phyloP scores from a whole-genome alignment of 2,329 filamentous ascomycete species.

The Trichoderma breve region DNA sequence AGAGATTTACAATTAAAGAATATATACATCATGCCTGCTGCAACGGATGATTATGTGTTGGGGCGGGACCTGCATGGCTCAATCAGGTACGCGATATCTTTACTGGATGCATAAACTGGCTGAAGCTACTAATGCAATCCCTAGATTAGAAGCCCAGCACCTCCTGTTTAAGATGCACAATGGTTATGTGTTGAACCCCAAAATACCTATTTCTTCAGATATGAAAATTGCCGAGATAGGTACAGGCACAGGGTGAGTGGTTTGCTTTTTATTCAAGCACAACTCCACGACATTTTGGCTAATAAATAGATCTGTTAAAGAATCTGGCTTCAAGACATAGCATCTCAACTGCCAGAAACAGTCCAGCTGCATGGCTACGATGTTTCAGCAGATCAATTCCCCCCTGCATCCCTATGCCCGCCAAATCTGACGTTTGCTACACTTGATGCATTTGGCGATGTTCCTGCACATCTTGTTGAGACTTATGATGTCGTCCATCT shows the following conservation, averaged over 20 bases:
- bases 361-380: not conserved
- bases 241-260: not conserved
- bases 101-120: not conserved
- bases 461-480: not conserved
- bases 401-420: not conserved
- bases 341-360: not conserved
- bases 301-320: not conserved
- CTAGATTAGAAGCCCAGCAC: not conserved
- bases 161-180: not conserved
- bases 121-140: not conserved
- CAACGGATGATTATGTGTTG: not conserved
- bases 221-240: not conserved
- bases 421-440: not conserved
- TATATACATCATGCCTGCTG: not conserved
- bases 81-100: not conserved
- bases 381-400: not conserved
- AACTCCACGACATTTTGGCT: not conserved
- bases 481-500: not conserved
- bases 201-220: not conserved
- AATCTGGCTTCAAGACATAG: not conserved
- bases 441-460: not conserved
- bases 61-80: not conserved
- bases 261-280: not conserved
- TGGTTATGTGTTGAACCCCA: not conserved
- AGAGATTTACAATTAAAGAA: not conserved